A percentile compares a stretch with the other conserved stretches of the same genome.
phyloP scores from a whole-genome alignment of 306 rosid genomes.

The Potentilla sterilis region DNA sequence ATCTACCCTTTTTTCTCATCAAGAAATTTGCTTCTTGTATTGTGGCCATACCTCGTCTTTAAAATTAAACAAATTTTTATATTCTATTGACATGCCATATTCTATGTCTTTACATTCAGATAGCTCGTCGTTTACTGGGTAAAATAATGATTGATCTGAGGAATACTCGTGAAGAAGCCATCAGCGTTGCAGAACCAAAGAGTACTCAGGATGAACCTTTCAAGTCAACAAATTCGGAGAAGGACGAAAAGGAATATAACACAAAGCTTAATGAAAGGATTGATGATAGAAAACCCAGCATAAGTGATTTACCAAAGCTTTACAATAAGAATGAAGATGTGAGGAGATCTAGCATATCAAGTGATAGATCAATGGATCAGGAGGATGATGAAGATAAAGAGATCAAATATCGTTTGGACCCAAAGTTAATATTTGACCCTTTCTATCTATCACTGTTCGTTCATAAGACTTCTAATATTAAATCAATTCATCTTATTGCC shows the following conservation, averaged over 20 bases:
- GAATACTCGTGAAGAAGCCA: constrained; percentile 96
- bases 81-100: constrained; percentile 11
- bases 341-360: constrained; percentile 44
- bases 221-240: constrained; percentile 38
- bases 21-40: constrained; percentile 21
- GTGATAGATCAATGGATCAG: constrained; percentile 66
- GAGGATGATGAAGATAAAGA: constrained; percentile 95
- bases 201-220: constrained; percentile 50
- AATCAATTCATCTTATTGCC: constrained; percentile 26
- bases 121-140: constrained; percentile 97
- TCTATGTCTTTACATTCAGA: constrained; percentile 40
- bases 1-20: constrained; percentile 19
- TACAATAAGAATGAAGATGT: constrained; percentile 59
- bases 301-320: constrained; percentile 37
- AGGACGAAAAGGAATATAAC: constrained; percentile 54
- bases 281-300: constrained; percentile 61
- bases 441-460: not conserved
- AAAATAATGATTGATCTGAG: constrained; percentile 89
- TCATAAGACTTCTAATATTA: constrained; percentile 7
- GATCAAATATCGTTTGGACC: constrained; percentile 96
- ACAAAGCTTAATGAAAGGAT: constrained; percentile 45
- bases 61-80: not conserved
- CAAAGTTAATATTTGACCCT: constrained; percentile 52
- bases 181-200: constrained; percentile 80
- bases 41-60: not conserved